Conservation (phyloP, 2,329 filamentous ascomycete genomes). For the Sclerotinia borealis region DNA sequence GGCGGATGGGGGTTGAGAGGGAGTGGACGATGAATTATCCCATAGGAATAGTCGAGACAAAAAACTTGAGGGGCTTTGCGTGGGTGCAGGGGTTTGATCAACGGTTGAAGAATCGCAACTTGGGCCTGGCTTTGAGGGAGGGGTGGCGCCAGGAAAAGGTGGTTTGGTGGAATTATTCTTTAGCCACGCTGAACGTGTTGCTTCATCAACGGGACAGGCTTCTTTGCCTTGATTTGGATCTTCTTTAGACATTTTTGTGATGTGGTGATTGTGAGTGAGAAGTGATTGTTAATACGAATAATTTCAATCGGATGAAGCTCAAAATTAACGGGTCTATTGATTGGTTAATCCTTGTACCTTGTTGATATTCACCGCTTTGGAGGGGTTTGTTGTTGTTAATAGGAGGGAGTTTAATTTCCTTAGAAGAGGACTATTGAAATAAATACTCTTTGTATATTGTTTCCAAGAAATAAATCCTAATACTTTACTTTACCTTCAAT, state of each 20-base stretch:
- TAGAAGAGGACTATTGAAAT: background rate
- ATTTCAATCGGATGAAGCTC: background rate
- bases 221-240: constrained; percentile 29
- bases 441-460: background rate
- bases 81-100: constrained; percentile 36
- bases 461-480: background rate
- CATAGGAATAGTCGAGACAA: constrained; percentile 19
- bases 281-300: background rate
- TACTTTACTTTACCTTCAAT: background rate
- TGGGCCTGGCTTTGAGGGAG: constrained; percentile 29
- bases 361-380: background rate
- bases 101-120: constrained; percentile 33
- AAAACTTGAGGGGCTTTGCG: constrained; percentile 13
- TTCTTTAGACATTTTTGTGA: constrained; percentile 28
- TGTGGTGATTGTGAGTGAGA: background rate
- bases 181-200: constrained; percentile 83
- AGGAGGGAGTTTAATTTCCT: background rate
- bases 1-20: constrained; percentile 46
- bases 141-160: constrained; percentile 25
- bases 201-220: constrained; percentile 84
- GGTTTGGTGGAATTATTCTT: constrained; percentile 31
- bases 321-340: background rate
- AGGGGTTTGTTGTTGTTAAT: constrained; percentile 2
- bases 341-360: background rate
- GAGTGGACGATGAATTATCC: constrained; percentile 10